Base-by-base conservation (phyloP, 768 basidiomycete genomes). In the Phaeotremella skinneri region DNA sequence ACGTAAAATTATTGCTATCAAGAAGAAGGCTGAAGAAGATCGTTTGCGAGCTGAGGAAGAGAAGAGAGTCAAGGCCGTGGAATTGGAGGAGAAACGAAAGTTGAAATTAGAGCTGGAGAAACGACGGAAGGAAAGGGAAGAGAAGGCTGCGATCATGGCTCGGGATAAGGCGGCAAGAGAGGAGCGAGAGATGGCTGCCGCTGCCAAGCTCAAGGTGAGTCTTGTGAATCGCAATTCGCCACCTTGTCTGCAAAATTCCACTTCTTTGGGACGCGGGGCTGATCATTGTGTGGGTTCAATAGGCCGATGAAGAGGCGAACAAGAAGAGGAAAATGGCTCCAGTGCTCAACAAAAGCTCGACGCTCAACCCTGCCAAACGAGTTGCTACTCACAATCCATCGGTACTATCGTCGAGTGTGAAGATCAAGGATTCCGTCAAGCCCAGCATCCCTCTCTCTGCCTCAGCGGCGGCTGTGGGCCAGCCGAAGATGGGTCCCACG, bases 21-120 rank as follows among this genome's bases (percentile, higher is more conserved):
- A 88, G 72, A 82, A 85, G 70, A 92, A 91, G 75, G 86, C 82
- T 1, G 88, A 89, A 50, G 88, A 90, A 67, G 89, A 89, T 21
- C 55, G 59, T 2, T 16, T 50, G 16, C 47, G 42, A 29, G 63
- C 49, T 5, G 61, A 68, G 42, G 64, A 68, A 37, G 64, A 68
- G 53, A 47, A 49, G 29, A 58, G 61, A 29, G 59, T 49, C 20
- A 59, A 60, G 34, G 39, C 49, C 9, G 45, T 39, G 2, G 65
- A 69, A 49, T 23, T 60, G 29, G 67, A 68, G 31, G 68, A 66
- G 52, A 59, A 61, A 48, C n/a, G 61, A 27, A 57, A 56, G 45
- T 56, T 51, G 31, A 53, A 27, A 47, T 49, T 42, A 16, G 68
- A 64, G 62, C 56, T 39, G 53, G 68, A 55, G 43, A 58, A 66